A percentile compares a stretch with the other conserved stretches of the same genome.
phyloP scores from a whole-genome alignment of 495 filamentous ascomycete species.

The Xylona heveae region DNA sequence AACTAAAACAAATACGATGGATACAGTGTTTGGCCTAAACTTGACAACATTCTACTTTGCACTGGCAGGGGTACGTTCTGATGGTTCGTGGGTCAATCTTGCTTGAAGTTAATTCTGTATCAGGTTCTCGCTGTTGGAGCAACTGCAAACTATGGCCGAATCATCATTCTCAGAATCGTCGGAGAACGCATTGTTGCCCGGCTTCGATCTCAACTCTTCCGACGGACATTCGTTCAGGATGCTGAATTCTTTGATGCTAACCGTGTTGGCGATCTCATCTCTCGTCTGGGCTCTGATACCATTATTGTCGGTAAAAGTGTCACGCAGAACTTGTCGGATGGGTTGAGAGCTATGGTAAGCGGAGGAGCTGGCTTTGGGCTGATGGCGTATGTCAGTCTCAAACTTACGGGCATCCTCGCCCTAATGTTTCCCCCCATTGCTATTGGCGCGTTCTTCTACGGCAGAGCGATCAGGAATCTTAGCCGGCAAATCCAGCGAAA shows the following conservation, averaged over 20 bases:
- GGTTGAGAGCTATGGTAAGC: conserved; percentile 68
- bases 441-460: conserved; percentile 80
- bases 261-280: conserved; percentile 87
- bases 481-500: conserved; percentile 85
- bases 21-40: conserved; percentile 48
- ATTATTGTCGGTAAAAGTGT: conserved; percentile 97
- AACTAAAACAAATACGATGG: conserved; percentile 32
- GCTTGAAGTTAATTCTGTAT: too few species aligned
- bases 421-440: conserved; percentile 83
- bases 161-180: conserved; percentile 84
- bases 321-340: conserved; percentile 92
- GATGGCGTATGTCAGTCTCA: conserved; percentile 85
- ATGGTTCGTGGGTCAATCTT: too few species aligned
- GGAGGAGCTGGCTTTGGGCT: conserved; percentile 69
- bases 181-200: conserved; percentile 86
- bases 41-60: conserved; percentile 58
- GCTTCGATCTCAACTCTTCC: conserved; percentile 73
- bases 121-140: conserved; percentile 46
- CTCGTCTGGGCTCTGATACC: conserved; percentile 82
- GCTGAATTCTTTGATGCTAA: conserved; percentile 99
- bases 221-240: conserved; percentile 78
- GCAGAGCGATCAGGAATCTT: conserved; percentile 63
- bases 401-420: conserved; percentile 68
- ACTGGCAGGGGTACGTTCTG: conserved; percentile 22
- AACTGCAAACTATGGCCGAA: conserved; percentile 78